Evolutionary conservation across 2,329 filamentous ascomycete species (phyloP), one percentile per base, ranked within the genome.

Genomic region (Colletotrichum plurivorum): DNA sequence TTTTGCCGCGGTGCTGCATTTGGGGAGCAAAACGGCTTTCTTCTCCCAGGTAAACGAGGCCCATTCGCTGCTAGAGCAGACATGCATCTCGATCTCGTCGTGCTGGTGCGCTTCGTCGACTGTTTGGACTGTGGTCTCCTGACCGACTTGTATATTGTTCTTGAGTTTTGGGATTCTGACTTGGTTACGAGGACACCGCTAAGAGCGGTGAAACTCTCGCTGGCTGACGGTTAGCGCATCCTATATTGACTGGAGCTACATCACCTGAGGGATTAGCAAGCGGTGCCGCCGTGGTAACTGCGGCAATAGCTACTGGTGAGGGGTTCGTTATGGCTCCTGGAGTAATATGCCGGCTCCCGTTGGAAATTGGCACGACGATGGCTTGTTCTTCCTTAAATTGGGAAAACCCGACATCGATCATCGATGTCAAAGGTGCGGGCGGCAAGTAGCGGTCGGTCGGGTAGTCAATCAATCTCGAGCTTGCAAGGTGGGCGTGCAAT

Each of bases 191-290:
- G 55, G 49, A 54, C n/a, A 31, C 27, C 31, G 43, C 66, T 69
- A 69, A 60, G 46, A 66, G 66, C 66, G 66, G 66, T 69, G 66
- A 69, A 62, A 62, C 66, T 69, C 62, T 60, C 41, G 62, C 22
- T 58, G 61, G 66, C 49, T 54, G 66, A 22, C 22, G 22, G 49
- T 60, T 69, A 69, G 66, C 56, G 66, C 55, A 66, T 69, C 41
- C 61, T 65, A 36, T 55, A 27, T 18, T 51, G 25, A 20, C n/a
- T 31, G 62, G 27, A 54, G 60, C 54, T 64, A 62, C 43, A 55
- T 69, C 66, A 66, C 55, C 62, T 69, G 62, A 66, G 61, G 55
- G 55, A 60, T 66, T 60, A 56, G 66, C 43, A 66, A 48, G 41
- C 49, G 25, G 31, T 36, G 31, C 31, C 31, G 31, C 31, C 31